Evolutionary conservation across 441 rosid genomes (phyloP).

Genomic region (Bruguiera hainesii): DNA sequence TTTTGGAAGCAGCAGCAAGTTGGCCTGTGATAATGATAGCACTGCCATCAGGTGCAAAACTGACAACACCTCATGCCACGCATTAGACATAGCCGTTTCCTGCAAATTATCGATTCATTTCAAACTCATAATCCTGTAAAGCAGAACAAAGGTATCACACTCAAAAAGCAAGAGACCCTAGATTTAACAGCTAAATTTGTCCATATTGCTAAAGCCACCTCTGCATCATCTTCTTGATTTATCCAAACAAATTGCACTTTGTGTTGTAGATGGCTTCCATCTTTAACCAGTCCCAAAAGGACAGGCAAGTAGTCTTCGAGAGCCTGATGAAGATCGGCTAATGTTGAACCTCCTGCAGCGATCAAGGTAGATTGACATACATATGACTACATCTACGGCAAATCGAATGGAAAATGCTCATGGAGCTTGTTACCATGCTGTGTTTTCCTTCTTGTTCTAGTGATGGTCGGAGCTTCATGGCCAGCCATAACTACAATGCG

Average conservation of each 20-base stretch:
- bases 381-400: conserved; percentile 6
- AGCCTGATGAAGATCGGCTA: conserved; percentile 95
- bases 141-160: conserved; percentile 9
- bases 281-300: conserved; percentile 83
- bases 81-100: conserved; percentile 84
- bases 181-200: conserved; percentile 14
- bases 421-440: conserved; percentile 62
- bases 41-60: conserved; percentile 98
- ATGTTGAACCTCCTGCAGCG: conserved; percentile 81
- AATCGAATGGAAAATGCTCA: conserved; percentile 13
- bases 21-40: conserved; percentile 82
- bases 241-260: conserved; percentile 86
- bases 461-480: conserved; percentile 94
- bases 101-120: conserved; percentile 37
- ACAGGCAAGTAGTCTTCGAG: conserved; percentile 96
- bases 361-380: conserved; percentile 18
- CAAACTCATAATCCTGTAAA: conserved; percentile 20
- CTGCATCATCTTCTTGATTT: conserved; percentile 90
- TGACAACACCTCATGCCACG: conserved; percentile 94
- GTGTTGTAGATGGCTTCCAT: conserved; percentile 71
- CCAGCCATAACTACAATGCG: conserved; percentile 94
- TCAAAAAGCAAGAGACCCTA: not conserved
- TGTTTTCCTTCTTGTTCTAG: conserved; percentile 89
- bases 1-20: conserved; percentile 85
- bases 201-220: conserved; percentile 43